Evolutionary conservation across 345 rosid species (phyloP), one percentile per base, ranked within the genome.

Genomic region (Schrenkiella parvula): DNA sequence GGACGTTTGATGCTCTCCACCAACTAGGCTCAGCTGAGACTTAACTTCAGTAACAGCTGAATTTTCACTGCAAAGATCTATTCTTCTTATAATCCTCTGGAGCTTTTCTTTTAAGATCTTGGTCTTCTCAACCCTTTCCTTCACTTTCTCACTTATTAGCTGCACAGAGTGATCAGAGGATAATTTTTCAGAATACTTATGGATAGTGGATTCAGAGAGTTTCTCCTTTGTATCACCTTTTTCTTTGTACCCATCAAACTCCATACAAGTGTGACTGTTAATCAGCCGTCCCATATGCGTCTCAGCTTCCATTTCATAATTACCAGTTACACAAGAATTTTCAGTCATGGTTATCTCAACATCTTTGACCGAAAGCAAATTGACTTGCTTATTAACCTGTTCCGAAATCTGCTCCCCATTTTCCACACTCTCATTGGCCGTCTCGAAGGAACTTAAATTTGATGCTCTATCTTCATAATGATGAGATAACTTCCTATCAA

Each of bases 81-180:
- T 63, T 54, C 80, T 73, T 56, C 63, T 76, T 26, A 80, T 81
- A 31, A 88, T 84, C 75, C 86, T 86, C 81, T 82, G 81, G 78
- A 87, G 84, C 71, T 87, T 86, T 64, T 71, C 83, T 66, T 81
- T 81, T 61, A 86, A 38, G 34, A 66, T 73, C 64, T 86, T 82
- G 2, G 83, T 69, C 79, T 81, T 83, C 76, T 79, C 79, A 26
- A 83, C 50, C 72, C 66, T 73, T 73, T 79, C 70, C 66, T 74
- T 88, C 35, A 86, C 89, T 76, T 79, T 86, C 12, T 70, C 74
- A 32, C 80, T 70, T 51, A 75, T 58, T 34, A 72, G 75, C 48
- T 57, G 62, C 70, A 78, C 26, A 21, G 67, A 58, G 19, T 46
- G 25, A 61, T 61, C 35, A 8, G 65, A 15, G 31, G 58, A 35